phyloP scores from a whole-genome alignment of 352 stramenopile species.

The Pythium phragmitis region DNA sequence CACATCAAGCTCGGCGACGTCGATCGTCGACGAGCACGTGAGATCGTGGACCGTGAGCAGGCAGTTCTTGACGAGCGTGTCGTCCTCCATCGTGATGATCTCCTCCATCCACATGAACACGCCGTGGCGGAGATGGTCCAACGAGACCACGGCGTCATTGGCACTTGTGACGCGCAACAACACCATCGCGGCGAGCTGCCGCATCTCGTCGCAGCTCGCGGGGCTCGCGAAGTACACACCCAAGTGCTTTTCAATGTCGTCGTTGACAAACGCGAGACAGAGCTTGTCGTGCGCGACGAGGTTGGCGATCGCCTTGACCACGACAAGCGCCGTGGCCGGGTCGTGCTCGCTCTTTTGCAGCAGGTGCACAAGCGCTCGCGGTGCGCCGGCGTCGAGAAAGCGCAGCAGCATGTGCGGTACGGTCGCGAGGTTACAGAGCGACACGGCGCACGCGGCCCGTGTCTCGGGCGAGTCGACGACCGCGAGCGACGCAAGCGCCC shows the following conservation, averaged over 20 bases:
- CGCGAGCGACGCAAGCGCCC: constrained; percentile 70
- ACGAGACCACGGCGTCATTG: constrained; percentile 65
- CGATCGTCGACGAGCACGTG: constrained; percentile 54
- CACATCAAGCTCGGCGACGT: constrained; percentile 55
- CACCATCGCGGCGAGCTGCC: constrained; percentile 72
- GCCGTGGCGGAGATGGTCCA: constrained; percentile 56
- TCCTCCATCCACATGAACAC: constrained; percentile 81
- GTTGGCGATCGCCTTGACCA: constrained; percentile 77
- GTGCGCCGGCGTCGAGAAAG: constrained; percentile 68
- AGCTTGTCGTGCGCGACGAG: constrained; percentile 77
- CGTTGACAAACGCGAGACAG: constrained; percentile 65
- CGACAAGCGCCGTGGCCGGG: constrained; percentile 43
- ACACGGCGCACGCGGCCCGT: constrained; percentile 59
- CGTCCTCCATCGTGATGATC: constrained; percentile 75
- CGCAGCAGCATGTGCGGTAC: constrained; percentile 55
- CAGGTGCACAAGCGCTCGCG: constrained; percentile 58
- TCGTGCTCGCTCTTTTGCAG: constrained; percentile 41
- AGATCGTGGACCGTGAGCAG: constrained; percentile 76
- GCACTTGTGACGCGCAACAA: constrained; percentile 67
- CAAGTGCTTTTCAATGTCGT: constrained; percentile 67
- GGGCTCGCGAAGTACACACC: constrained; percentile 49
- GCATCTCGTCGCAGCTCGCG: constrained; percentile 45
- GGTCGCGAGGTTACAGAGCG: constrained; percentile 74
- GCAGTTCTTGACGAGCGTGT: constrained; percentile 71
- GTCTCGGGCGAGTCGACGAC: constrained; percentile 54